phyloP scores from a whole-genome alignment of 306 rosid genomes.

The Cucumis sativus region DNA sequence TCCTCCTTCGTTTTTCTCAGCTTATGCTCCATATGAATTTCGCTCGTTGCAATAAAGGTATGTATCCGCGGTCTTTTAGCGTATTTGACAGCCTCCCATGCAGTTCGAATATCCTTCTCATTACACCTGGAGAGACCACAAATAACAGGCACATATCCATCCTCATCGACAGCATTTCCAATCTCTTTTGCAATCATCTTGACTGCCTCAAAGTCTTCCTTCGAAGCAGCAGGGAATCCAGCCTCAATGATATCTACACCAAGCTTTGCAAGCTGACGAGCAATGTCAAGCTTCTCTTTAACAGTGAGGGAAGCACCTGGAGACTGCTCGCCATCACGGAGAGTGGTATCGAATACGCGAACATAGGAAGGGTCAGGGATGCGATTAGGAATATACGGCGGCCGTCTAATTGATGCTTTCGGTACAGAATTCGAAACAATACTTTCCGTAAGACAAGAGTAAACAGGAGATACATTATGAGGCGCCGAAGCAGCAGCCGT shows the following conservation, averaged over 20 bases:
- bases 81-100: conserved; percentile 86
- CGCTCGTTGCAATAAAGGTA: conserved; percentile 84
- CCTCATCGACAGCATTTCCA: conserved; percentile 52
- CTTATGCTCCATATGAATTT: conserved; percentile 77
- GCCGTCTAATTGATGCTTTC: conserved; percentile 25
- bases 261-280: conserved; percentile 71
- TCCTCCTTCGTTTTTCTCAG: conserved; percentile 56
- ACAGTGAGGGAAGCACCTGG: conserved; percentile 96
- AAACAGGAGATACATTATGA: background rate
- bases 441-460: background rate
- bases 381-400: conserved; percentile 69
- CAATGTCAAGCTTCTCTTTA: conserved; percentile 80
- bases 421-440: background rate
- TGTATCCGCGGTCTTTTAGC: conserved; percentile 78
- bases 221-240: conserved; percentile 81
- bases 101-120: conserved; percentile 66
- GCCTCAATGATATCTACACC: conserved; percentile 95
- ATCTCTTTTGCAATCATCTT: conserved; percentile 55
- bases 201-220: conserved; percentile 76
- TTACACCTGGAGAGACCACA: conserved; percentile 80
- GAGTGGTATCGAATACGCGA: conserved; percentile 87
- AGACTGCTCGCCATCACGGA: conserved; percentile 97
- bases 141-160: conserved; percentile 78
- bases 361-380: conserved; percentile 71
- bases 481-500: background rate